phyloP scores from a whole-genome alignment of 805 yeast species.

The Ogataea paraovalis region DNA sequence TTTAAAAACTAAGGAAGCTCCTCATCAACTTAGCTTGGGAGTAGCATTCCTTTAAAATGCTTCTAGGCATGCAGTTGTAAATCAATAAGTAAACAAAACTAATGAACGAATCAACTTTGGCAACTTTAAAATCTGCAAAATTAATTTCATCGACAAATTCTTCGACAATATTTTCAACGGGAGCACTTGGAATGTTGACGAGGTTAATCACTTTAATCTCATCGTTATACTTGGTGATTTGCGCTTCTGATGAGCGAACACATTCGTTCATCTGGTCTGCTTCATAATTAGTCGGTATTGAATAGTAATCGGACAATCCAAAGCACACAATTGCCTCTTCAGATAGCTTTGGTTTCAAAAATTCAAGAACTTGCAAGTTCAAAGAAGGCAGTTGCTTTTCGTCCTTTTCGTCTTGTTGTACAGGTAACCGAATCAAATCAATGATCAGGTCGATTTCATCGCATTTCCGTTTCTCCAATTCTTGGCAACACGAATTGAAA shows the following conservation, averaged over 20 bases:
- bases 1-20: not conserved
- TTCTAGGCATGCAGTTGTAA: not conserved
- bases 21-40: not conserved
- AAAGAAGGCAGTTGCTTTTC: not conserved
- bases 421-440: not conserved
- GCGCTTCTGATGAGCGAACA: not conserved
- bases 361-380: slow-evolving; percentile 11
- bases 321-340: not conserved
- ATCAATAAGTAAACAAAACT: not conserved
- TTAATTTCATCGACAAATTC: not conserved
- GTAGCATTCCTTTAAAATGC: not conserved
- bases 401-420: no score
- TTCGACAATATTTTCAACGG: not conserved
- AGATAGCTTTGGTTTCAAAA: not conserved
- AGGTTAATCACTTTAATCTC: not conserved
- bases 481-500: not conserved
- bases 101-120: not conserved
- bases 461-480: not conserved
- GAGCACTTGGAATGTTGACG: not conserved
- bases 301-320: not conserved
- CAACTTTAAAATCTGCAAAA: not conserved
- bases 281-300: not conserved
- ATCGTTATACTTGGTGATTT: not conserved
- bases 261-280: not conserved
- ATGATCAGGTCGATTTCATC: not conserved